A percentile compares a stretch with the other conserved stretches of the same genome.
These are phyloP conservation scores for Halophytophthora polymorphica DNA, from an alignment of 352 stramenopile species.

Conservation along the genomic window DNA sequence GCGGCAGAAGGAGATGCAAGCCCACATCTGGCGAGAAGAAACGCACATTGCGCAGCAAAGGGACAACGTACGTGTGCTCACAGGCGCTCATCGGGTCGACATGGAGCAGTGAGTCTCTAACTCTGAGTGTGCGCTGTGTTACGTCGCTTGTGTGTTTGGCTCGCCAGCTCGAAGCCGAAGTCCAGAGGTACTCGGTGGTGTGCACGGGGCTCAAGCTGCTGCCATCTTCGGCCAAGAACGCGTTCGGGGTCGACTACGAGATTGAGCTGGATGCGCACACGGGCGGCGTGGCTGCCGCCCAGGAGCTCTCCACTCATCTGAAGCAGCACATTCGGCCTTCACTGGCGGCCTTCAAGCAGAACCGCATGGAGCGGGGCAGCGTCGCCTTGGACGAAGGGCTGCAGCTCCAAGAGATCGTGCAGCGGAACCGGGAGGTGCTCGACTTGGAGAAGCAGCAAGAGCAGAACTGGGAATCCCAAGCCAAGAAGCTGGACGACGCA, in stretches of 20 bases:
- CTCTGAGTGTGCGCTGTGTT: neutral
- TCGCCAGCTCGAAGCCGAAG: constrained; percentile 57
- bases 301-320: constrained; percentile 55
- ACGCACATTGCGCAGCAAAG: constrained; percentile 64
- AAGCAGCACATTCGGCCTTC: constrained; percentile 59
- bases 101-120: neutral
- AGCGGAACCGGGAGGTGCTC: constrained; percentile 47
- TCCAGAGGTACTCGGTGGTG: constrained; percentile 81
- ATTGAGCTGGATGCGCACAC: constrained; percentile 66
- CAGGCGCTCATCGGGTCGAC: neutral
- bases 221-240: constrained; percentile 81
- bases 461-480: constrained; percentile 35
- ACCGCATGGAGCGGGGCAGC: constrained; percentile 51
- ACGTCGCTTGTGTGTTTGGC: constrained; percentile 1
- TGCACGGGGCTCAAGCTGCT: constrained; percentile 86
- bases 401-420: constrained; percentile 49
- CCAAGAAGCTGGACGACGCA: constrained; percentile 56
- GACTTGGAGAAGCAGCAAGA: constrained; percentile 55
- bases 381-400: constrained; percentile 57
- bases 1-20: constrained; percentile 56
- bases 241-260: constrained; percentile 65
- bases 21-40: constrained; percentile 60
- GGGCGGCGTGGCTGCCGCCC: constrained; percentile 53
- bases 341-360: constrained; percentile 59
- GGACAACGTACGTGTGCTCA: constrained; percentile 41